Percentiles rank a stretch among this genome's conserved stretches.
These are phyloP conservation scores for Rutstroemia sp. DNA, from an alignment of 2,329 filamentous ascomycete genomes.

Conservation along the genomic window DNA sequence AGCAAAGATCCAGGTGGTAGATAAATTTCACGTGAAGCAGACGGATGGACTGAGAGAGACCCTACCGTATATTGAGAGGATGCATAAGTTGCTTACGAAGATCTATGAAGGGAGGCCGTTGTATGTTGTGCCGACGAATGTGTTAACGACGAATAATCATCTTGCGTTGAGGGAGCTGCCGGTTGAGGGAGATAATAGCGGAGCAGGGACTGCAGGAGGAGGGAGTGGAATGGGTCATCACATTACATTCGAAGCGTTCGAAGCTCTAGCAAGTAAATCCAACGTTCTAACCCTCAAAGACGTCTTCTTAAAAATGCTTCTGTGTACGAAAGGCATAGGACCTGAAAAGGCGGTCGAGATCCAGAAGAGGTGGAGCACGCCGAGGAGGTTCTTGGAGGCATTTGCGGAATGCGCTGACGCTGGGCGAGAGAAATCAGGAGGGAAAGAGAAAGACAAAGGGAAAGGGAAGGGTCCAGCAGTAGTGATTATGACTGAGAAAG, in stretches of 20 bases:
- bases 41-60: conserved; percentile 72
- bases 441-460: neutral
- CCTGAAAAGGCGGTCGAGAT: conserved; percentile 76
- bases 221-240: conserved; percentile 38
- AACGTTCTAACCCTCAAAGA: conserved; percentile 67
- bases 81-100: conserved; percentile 61
- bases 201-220: conserved; percentile 9
- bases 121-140: conserved; percentile 56
- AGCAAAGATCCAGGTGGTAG: conserved; percentile 69
- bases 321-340: conserved; percentile 69
- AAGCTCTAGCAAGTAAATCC: conserved; percentile 66
- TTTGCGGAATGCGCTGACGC: conserved; percentile 37
- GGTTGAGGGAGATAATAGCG: neutral
- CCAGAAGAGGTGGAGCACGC: conserved; percentile 71
- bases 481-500: neutral
- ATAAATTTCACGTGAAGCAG: conserved; percentile 72
- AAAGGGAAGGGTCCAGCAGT: neutral
- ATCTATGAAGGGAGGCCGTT: conserved; percentile 54
- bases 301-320: conserved; percentile 76
- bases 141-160: conserved; percentile 60
- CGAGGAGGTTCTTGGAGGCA: conserved; percentile 62
- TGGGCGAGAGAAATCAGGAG: neutral
- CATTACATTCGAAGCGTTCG: conserved; percentile 65
- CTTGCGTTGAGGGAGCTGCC: neutral
- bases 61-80: conserved; percentile 64